phyloP scores from a whole-genome alignment of 177 flowering plant species.

The Vitis hybrid region DNA sequence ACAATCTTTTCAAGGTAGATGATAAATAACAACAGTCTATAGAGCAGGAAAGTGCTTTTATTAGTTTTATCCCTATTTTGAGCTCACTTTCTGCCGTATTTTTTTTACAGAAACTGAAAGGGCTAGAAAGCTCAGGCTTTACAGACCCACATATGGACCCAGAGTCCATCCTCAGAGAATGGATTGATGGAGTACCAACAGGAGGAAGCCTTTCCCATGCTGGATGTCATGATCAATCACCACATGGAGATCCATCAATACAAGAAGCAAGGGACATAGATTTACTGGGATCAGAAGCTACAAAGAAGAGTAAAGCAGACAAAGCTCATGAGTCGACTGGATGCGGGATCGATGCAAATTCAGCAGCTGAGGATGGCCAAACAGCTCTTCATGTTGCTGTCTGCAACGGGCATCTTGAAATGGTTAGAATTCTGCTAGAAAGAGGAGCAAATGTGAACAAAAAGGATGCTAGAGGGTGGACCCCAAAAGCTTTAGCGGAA shows the following conservation, averaged over 20 bases:
- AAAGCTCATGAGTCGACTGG: slow-evolving; percentile 5
- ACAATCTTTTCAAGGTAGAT: slow-evolving; percentile 67
- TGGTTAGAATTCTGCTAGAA: slow-evolving; percentile 41
- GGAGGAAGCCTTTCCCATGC: slow-evolving; percentile 18
- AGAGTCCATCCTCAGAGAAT: slow-evolving; percentile 26
- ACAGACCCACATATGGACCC: slow-evolving; percentile 28
- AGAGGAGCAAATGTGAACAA: slow-evolving; percentile 42
- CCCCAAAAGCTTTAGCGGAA: slow-evolving; percentile 41
- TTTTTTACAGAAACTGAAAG: slow-evolving; percentile 53
- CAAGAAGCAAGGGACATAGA: slow-evolving; percentile 17
- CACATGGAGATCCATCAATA: slow-evolving; percentile 16
- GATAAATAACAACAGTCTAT: not conserved
- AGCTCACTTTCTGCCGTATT: slow-evolving; percentile 9
- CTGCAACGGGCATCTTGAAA: slow-evolving; percentile 37
- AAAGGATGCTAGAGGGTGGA: slow-evolving; percentile 42
- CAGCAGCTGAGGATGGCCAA: slow-evolving; percentile 29
- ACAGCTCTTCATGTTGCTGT: slow-evolving; percentile 45
- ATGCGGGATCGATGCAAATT: slow-evolving; percentile 18
- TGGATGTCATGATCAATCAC: slow-evolving; percentile 19
- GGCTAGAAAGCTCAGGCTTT: slow-evolving; percentile 26
- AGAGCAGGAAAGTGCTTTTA: not conserved
- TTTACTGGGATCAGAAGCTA: slow-evolving; percentile 10
- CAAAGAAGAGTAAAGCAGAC: slow-evolving; percentile 14
- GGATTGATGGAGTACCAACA: slow-evolving; percentile 28
- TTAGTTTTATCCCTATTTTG: not conserved